Evolutionary conservation across 148 eudicot genomes (phyloP).

Genomic region (Fagopyrum tataricum): DNA sequence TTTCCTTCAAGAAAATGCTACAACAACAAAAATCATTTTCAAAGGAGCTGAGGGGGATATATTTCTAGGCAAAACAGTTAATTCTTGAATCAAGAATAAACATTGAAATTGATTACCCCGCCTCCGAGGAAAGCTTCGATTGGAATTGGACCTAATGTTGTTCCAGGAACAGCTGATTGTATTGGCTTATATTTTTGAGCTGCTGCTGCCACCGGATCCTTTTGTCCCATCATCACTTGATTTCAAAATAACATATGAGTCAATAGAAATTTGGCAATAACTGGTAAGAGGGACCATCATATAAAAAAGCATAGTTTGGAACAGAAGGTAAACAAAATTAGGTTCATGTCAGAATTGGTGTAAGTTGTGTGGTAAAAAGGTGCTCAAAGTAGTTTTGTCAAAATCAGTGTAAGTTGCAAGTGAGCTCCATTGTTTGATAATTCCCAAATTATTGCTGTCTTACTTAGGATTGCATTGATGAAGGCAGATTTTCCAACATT

Average conservation of each 20-base stretch:
- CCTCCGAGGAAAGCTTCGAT: slow-evolving; percentile 87
- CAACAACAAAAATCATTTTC: neutral
- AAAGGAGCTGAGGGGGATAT: neutral
- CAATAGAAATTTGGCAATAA: neutral
- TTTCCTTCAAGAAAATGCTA: neutral
- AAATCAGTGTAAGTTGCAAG: neutral
- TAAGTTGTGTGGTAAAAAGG: no score
- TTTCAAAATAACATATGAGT: slow-evolving; percentile 4
- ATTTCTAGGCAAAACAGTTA: neutral
- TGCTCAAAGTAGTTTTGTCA: neutral
- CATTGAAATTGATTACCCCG: slow-evolving; percentile 52
- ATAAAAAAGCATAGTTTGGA: neutral
- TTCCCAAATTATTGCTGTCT: slow-evolving; percentile 19
- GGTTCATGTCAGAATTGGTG: neutral
- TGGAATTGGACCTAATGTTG: slow-evolving; percentile 90
- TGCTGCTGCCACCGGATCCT: slow-evolving; percentile 85
- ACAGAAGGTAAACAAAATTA: neutral
- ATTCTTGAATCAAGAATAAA: neutral
- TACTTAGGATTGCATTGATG: slow-evolving; percentile 83
- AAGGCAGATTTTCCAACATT: slow-evolving; percentile 99
- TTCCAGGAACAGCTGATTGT: slow-evolving; percentile 99
- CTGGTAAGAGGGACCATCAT: neutral
- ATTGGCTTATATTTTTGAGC: slow-evolving; percentile 88
- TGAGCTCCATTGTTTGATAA: neutral
- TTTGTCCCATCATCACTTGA: slow-evolving; percentile 72